Evolutionary conservation across 495 filamentous ascomycete genomes (phyloP), one percentile per base, ranked within the genome.

Genomic region (Aspergillus bridgeri): DNA sequence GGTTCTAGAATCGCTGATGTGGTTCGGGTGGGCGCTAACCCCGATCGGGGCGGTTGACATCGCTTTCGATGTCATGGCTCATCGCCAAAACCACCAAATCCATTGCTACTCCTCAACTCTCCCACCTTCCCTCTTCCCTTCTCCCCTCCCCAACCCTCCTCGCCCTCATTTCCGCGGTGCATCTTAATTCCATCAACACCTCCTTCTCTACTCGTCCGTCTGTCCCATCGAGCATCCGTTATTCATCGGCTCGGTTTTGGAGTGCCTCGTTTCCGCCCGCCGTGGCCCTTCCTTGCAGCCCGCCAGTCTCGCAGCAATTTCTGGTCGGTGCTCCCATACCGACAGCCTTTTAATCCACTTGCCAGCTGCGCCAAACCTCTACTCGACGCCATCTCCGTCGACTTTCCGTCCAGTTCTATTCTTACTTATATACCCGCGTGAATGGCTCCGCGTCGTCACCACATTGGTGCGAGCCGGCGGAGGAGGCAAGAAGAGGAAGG

Each of bases 401-500:
- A 33, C 42, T 22, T 15, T 5, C 15, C 23, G 6, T 8, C 8
- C 29, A 57, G 21, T 43, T 42, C 29, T n/a, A 48, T 21, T 3
- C 45, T 42, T 23, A 29, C 18, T 21, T 20, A n/a, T 51, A 19
- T 17, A 42, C 48, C 51, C 48, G 47, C 25, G 24, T 24, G 25
- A 49, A 88, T 90, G 88, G 83, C 81, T 66, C 76, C 76, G 51
- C 82, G 81, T 71, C 85, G 87, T 72, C 88, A 82, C 75, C 86
- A 89, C 64, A 77, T 88, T 67, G 84, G 89, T 74, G 84, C 86
- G 57, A 89, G 87, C 69, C 86, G 90, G 64, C 83, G 90, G 66
- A 81, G 85, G 66, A 75, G 76, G 61, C 79, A 87, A 57, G 90
- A 92, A 65, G 90, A 96, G 61, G 90, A 94, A 62, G 88, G 85